These are phyloP conservation scores for Phytophthora kernoviae DNA, from an alignment of 352 stramenopile species.

Conservation along the genomic window DNA sequence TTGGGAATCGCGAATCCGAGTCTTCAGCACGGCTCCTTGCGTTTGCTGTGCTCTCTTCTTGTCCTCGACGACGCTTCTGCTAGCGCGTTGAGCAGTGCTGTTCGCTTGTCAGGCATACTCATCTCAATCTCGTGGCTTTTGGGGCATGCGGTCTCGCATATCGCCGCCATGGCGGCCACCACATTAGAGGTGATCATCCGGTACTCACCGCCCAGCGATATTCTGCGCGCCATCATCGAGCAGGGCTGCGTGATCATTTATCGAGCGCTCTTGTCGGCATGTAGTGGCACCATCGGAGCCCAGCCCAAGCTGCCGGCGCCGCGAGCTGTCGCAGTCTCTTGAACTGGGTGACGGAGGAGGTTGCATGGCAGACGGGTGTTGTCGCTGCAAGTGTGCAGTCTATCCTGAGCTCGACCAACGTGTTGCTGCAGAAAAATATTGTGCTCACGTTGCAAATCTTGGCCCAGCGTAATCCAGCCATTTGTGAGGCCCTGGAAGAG, in stretches of 20 bases:
- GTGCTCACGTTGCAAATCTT: constrained; percentile 47
- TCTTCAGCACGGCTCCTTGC: constrained; percentile 24
- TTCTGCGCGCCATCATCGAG: constrained; percentile 46
- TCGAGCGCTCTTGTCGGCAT: constrained; percentile 14
- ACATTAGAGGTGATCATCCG: constrained; percentile 22
- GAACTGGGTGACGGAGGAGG: constrained; percentile 33
- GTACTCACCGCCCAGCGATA: constrained; percentile 34
- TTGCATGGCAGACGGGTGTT: constrained; percentile 33
- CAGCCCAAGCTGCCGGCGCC: constrained; percentile 18
- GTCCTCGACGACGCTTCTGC: constrained; percentile 15
- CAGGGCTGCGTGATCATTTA: constrained; percentile 53
- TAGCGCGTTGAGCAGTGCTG: constrained; percentile 20
- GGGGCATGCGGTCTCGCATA: constrained; percentile 16
- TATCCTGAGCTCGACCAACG: constrained; percentile 40
- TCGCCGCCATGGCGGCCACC: constrained; percentile 23
- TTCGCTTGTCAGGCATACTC: constrained; percentile 45
- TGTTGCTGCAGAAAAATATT: constrained; percentile 47
- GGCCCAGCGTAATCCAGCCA: constrained; percentile 25
- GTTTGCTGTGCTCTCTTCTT: constrained; percentile 27
- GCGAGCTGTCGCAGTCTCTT: constrained; percentile 26
- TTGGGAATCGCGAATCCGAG: constrained; percentile 14
- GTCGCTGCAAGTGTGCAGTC: constrained; percentile 30
- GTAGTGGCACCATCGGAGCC: constrained; percentile 7
- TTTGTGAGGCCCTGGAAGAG: constrained; percentile 23
- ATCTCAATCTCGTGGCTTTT: constrained; percentile 52